Evolutionary conservation across 2,329 filamentous ascomycete species (phyloP).

Genomic region (Sordariomycetes sp.): DNA sequence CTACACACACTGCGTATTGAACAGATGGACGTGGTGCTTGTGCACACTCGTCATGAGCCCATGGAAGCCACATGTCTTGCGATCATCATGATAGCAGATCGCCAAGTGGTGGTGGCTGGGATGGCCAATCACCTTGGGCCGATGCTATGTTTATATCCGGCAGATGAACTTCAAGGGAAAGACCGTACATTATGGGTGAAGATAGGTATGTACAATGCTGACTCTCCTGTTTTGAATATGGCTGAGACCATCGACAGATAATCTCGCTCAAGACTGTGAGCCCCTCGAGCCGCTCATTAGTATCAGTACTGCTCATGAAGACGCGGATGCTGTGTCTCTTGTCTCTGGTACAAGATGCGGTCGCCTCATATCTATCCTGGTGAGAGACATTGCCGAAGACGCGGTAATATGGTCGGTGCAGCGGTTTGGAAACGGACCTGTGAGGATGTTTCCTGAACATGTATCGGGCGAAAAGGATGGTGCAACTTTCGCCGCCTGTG

Average conservation of each 20-base stretch:
- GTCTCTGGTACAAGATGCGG: constrained; percentile 43
- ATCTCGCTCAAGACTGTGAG: too few relatives aligned
- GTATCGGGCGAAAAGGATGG: constrained; percentile 10
- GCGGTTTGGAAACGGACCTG: constrained; percentile 23
- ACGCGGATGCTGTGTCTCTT: constrained; percentile 18
- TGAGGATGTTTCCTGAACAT: constrained; percentile 23
- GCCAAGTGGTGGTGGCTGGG: constrained; percentile 14
- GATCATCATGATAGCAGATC: too few relatives aligned
- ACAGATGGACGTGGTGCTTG: constrained; percentile 18
- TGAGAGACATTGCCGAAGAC: constrained; percentile 10
- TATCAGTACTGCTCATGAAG: constrained; percentile 24
- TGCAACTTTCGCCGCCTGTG: constrained; percentile 37
- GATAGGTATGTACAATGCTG: too few relatives aligned
- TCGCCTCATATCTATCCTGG: constrained; percentile 34
- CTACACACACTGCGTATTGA: constrained; percentile 30
- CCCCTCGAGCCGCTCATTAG: constrained; percentile 35
- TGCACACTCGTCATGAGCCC: too few relatives aligned
- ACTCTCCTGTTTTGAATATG: too few relatives aligned
- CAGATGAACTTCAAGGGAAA: too few relatives aligned
- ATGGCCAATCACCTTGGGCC: too few relatives aligned
- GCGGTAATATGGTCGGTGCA: constrained; percentile 18
- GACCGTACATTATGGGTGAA: too few relatives aligned
- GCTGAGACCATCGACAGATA: too few relatives aligned
- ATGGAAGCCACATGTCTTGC: too few relatives aligned
- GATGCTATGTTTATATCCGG: too few relatives aligned